These are phyloP conservation scores for Sphagnum tenellum DNA, from an alignment of 225 moss, liverwort and hornwort genomes.

Conservation along the genomic window DNA sequence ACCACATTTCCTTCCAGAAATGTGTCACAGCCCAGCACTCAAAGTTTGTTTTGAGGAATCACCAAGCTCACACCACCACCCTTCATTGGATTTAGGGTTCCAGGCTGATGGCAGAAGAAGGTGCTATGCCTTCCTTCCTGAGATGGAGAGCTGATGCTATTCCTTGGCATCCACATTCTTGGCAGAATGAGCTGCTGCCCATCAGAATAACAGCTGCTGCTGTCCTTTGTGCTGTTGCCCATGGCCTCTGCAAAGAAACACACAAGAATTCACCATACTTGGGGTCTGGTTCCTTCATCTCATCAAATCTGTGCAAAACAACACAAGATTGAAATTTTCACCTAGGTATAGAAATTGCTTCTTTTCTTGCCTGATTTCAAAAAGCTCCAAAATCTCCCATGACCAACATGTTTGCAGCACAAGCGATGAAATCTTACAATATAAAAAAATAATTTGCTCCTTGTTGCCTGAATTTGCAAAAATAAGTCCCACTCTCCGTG, in stretches of 20 bases:
- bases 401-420: no score
- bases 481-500: no score
- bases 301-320: no score
- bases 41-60: constrained; percentile 71
- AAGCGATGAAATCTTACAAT: no score
- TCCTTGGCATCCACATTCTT: constrained; percentile 3
- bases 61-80: constrained; percentile 39
- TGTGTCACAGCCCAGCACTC: constrained; percentile 44
- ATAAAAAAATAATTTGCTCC: no score
- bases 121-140: neutral
- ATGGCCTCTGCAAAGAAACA: constrained; percentile 29
- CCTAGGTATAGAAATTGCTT: no score
- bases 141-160: neutral
- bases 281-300: neutral
- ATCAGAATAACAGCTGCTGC: constrained; percentile 24
- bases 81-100: constrained; percentile 16
- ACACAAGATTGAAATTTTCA: no score
- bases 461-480: no score
- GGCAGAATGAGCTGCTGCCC: constrained; percentile 31
- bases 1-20: constrained; percentile 31
- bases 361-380: no score
- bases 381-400: no score
- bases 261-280: constrained; percentile 26
- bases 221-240: constrained; percentile 24
- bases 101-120: constrained; percentile 11